These are phyloP conservation scores for Talaromyces sp. DNA, from an alignment of 2,329 filamentous ascomycete species.

Conservation along the genomic window DNA sequence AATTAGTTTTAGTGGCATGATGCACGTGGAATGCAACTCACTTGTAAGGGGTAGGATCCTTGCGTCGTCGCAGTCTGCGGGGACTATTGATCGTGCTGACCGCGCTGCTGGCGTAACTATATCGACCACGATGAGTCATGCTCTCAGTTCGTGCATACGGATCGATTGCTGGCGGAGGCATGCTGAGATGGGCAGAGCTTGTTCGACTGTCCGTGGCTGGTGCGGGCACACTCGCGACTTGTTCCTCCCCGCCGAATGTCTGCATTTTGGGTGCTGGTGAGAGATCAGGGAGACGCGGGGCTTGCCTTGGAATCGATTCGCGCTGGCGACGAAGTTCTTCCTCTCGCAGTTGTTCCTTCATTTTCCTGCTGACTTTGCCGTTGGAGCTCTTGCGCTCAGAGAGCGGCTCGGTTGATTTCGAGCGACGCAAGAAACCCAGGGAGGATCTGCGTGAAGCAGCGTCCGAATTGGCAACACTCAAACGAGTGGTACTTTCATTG, in stretches of 20 bases:
- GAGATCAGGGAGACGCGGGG: conserved; percentile 54
- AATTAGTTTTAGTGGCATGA: neutral
- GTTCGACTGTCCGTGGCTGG: conserved; percentile 45
- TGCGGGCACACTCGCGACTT: conserved; percentile 49
- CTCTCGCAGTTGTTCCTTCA: conserved; percentile 41
- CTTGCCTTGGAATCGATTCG: conserved; percentile 56
- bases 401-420: conserved; percentile 63
- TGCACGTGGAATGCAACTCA: conserved; percentile 49
- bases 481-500: conserved; percentile 11
- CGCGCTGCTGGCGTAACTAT: conserved; percentile 91
- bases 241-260: conserved; percentile 60
- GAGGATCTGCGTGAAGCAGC: conserved; percentile 45
- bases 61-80: conserved; percentile 84
- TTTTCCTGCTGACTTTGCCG: conserved; percentile 34
- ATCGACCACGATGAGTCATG: conserved; percentile 94
- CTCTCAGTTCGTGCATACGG: conserved; percentile 83
- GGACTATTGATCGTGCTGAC: conserved; percentile 91
- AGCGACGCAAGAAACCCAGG: conserved; percentile 61
- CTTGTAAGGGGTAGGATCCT: conserved; percentile 98
- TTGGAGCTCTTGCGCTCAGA: conserved; percentile 49
- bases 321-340: conserved; percentile 56
- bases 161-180: conserved; percentile 47
- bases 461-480: conserved; percentile 21
- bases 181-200: conserved; percentile 52
- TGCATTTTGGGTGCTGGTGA: conserved; percentile 50